Base-by-base conservation (phyloP, 2,329 filamentous ascomycete species). In the Pyricularia pennisetigena region DNA sequence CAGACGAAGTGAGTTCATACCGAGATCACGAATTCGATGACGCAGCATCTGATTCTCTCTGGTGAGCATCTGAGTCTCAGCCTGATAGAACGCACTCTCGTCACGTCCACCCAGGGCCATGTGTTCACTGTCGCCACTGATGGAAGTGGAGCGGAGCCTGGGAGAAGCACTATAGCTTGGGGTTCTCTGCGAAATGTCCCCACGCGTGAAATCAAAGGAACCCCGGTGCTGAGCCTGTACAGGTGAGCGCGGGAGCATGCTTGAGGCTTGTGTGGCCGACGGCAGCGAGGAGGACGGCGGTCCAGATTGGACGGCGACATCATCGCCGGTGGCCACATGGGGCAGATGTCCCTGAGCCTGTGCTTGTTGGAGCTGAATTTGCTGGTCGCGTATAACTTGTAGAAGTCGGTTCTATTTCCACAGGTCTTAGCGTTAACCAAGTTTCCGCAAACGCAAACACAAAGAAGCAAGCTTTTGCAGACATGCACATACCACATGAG, bases 11-110 rank as follows among this genome's bases (percentile, higher is more conserved):
- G 24, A 35, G 23, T 14, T 26, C 67, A 72, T 79, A 90, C 90
- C 90, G 16, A 93, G 79, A 73, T 93, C 90, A 49, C 89, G 83
- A 69, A 93, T 91, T 65, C 91, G 84, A 75, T 89, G 84, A 70
- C 89, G 88, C 67, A 94, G 80, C 91, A 94, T 93, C 78, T 94
- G 91, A 72, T 94, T 94, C 79, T 94, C 91, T 29, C 91, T 83
- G 26, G 88, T 85, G 73, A 94, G 78, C 79, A 87, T 93, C 78
- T 92, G 90, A 1, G 90, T 92, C 78, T 94, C 91, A 4, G 91
- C 91, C 76, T 93, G 90, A 74, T 94, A 94, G 76, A 93, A 93
- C 0, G 89, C 88, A 71, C 85, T 88, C 75, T 94, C 91, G 73
- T 93, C 91, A 23, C 90, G 82, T 8, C 85, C 85, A n/a, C 85